A percentile compares a stretch with the other conserved stretches of the same genome.
These are phyloP conservation scores for Vigna hirtella DNA, from an alignment of 306 rosid genomes.

Conservation along the genomic window DNA sequence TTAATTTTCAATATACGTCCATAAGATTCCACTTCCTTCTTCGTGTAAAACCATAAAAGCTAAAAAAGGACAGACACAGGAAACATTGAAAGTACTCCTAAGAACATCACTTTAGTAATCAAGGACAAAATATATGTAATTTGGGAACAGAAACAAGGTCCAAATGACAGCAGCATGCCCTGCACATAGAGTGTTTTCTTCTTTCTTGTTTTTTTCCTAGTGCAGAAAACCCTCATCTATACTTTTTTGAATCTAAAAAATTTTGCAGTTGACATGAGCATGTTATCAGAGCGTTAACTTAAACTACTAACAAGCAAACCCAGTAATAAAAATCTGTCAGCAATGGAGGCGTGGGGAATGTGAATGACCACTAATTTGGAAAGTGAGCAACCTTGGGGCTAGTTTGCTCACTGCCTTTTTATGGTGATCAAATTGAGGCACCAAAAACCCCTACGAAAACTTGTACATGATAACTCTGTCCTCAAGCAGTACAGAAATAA, in stretches of 20 bases:
- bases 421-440: too few species aligned
- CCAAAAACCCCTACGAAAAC: too few species aligned
- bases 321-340: not conserved
- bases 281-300: not conserved
- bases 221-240: slow-evolving; percentile 8
- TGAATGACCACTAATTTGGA: not conserved
- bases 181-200: not conserved
- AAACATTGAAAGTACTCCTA: not conserved
- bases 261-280: slow-evolving; percentile 17
- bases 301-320: not conserved
- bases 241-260: slow-evolving; percentile 16
- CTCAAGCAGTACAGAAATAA: too few species aligned
- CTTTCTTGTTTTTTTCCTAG: not conserved
- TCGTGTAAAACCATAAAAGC: not conserved
- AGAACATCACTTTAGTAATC: not conserved
- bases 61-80: not conserved
- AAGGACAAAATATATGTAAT: not conserved
- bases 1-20: not conserved
- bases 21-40: not conserved
- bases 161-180: not conserved
- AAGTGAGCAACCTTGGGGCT: not conserved
- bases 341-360: not conserved
- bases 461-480: too few species aligned
- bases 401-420: not conserved
- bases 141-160: not conserved